Base-by-base conservation (phyloP, 1,284 basidiomycete genomes). In the Phaffia rhodozyma region DNA sequence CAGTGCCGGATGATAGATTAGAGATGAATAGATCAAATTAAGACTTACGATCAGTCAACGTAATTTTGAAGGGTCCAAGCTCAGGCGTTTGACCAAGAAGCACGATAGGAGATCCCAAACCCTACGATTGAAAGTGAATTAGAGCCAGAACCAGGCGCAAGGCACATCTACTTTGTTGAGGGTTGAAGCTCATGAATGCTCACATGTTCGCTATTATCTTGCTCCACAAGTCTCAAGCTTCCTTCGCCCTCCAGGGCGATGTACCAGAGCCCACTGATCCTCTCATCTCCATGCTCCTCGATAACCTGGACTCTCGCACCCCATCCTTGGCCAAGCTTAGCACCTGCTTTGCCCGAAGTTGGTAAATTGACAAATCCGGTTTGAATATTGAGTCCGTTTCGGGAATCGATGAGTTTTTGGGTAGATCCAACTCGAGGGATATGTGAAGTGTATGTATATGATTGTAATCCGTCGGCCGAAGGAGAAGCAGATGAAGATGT, bases 381-480 rank as follows among this genome's bases (percentile, higher is more conserved):
- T 11, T 85, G 89, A 47, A 97, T 78, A 71, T 86, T 79, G 59
- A 94, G 84, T 70, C 96, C 96, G 75, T 92, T 92, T 62, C 77
- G 72, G 25, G 81, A 78, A 74, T 97, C 92, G 67, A 85, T 82
- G 66, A 97, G 80, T 63, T 89, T 82, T 74, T 97, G 89, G 20
- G 87, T 80, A 57, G 90, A 91, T 63, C 89, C 90, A 69, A 86
- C 81, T 34, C 89, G 83, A 20, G 88, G 80, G 73, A 97, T 91
- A 72, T 91, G 92, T 69, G 84, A 82, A 6, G 86, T 87, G 86
- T 89, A 97, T 20, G 86, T 86, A 76, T 94, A 97, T 50, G 80
- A 80, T 58, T 84, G 81, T 54, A 96, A 78, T 3, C 83, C 84
- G 70, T 94, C 89, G 13, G 61, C 60, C 11, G 58, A 52, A 6